Conservation (phyloP, 176 grass and related monocot species). For the Hsuehochloa calcarea region DNA sequence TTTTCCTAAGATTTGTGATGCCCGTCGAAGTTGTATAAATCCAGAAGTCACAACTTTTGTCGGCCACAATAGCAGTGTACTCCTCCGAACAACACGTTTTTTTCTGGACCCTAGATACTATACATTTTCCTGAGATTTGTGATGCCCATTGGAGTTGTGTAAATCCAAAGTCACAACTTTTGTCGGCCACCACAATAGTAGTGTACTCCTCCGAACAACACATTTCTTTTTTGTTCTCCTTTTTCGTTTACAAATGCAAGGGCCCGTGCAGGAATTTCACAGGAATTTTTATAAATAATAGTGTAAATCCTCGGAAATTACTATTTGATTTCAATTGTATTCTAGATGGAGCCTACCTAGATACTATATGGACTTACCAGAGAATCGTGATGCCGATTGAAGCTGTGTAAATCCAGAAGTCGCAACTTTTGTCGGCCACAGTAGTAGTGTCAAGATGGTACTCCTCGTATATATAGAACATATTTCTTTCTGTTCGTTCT, state of each 20-base stretch:
- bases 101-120: background rate
- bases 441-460: background rate
- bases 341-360: no score
- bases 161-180: constrained; percentile 20
- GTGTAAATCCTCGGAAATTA: no score
- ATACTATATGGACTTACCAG: background rate
- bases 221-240: no score
- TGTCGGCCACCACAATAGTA: constrained; percentile 21
- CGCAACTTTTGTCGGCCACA: constrained; percentile 31
- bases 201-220: no score
- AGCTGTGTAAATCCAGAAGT: background rate
- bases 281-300: no score
- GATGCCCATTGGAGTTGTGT: background rate
- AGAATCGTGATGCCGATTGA: background rate
- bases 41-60: constrained; percentile 16
- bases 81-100: no score
- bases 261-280: no score
- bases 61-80: background rate
- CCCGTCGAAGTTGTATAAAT: constrained; percentile 5
- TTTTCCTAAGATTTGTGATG: background rate
- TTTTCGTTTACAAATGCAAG: no score
- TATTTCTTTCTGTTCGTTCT: background rate
- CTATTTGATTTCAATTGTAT: no score
- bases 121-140: background rate
- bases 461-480: background rate